Base-by-base conservation (phyloP, 2,329 filamentous ascomycete species). In the Ophiognomonia clavigignenti-juglandacearum region DNA sequence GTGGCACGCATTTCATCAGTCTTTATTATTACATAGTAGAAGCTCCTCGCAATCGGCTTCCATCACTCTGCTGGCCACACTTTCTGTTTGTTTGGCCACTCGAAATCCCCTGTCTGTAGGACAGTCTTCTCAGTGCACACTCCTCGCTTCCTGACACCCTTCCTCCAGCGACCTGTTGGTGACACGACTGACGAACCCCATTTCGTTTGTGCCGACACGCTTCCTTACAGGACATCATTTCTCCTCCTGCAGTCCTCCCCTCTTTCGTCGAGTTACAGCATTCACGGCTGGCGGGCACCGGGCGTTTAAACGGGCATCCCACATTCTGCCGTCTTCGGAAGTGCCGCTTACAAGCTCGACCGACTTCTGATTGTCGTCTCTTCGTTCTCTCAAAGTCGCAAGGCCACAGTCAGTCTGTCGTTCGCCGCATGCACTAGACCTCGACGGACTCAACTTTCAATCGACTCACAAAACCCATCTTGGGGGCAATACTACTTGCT, bases 1-100 rank as follows among this genome's bases (percentile, higher is more conserved):
- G 41, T 45, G 42, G 49, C 49, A 51, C n/a, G n/a, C n/a, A n/a
- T n/a, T n/a, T n/a, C n/a, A n/a, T n/a, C n/a, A n/a, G n/a, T n/a
- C n/a, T n/a, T n/a, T n/a, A n/a, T 41, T 31, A 23, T 43, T 41
- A 36, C 42, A 45, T 50, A 41, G 40, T 48, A 51, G 32, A 45
- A 24, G 34, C 39, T 42, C 41, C 38, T 51, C 49, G 41, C 49
- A 48, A 41, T 38, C 38, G 22, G 31, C n/a, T 29, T 20, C 45
- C n/a, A n/a, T n/a, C n/a, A 43, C 18, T 36, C 43, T 26, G 23
- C 22, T 50, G 31, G 29, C 40, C 45, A 29, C 24, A 47, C 27
- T 41, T 41, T 26, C 39, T 45, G 29, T 22, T 46, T 45, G 16
- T 31, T 16, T 24, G 26, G 20, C 16, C 36, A 23, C 41, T 35